These are phyloP conservation scores for Podila epigama DNA, from an alignment of 192 early-diverging fungal genomes.

Conservation along the genomic window DNA sequence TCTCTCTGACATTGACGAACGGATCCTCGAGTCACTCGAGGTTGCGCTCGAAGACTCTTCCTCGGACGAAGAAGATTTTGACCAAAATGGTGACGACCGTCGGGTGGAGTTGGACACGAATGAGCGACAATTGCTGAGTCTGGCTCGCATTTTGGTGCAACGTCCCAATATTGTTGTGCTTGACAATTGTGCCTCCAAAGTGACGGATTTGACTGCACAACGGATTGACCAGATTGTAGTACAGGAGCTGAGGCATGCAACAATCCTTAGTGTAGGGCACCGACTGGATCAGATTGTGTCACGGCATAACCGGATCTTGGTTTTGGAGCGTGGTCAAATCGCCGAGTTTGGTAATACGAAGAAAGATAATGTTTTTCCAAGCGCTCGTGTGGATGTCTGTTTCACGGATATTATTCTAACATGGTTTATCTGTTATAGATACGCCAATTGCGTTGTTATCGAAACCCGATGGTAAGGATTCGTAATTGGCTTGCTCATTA, in stretches of 20 bases:
- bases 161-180: slow-evolving; percentile 78
- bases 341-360: slow-evolving; percentile 71
- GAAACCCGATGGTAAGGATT: slow-evolving; percentile 33
- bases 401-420: not conserved
- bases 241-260: slow-evolving; percentile 59
- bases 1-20: not conserved
- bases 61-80: slow-evolving; percentile 5
- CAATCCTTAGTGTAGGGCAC: slow-evolving; percentile 75
- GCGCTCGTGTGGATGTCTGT: not conserved
- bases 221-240: slow-evolving; percentile 71
- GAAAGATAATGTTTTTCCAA: slow-evolving; percentile 1
- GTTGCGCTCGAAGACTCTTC: not conserved
- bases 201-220: slow-evolving; percentile 66
- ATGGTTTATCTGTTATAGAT: slow-evolving; percentile 14
- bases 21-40: not conserved
- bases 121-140: slow-evolving; percentile 74
- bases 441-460: slow-evolving; percentile 29
- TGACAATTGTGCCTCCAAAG: slow-evolving; percentile 77
- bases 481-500: too few relatives aligned
- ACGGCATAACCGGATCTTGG: slow-evolving; percentile 71
- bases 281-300: slow-evolving; percentile 73
- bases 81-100: slow-evolving; percentile 6
- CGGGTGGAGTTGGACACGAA: slow-evolving; percentile 43
- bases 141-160: slow-evolving; percentile 71
- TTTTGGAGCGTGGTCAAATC: slow-evolving; percentile 77